These are phyloP conservation scores for Blastobotrys terrestris DNA, from an alignment of 805 yeast species.

Conservation along the genomic window DNA sequence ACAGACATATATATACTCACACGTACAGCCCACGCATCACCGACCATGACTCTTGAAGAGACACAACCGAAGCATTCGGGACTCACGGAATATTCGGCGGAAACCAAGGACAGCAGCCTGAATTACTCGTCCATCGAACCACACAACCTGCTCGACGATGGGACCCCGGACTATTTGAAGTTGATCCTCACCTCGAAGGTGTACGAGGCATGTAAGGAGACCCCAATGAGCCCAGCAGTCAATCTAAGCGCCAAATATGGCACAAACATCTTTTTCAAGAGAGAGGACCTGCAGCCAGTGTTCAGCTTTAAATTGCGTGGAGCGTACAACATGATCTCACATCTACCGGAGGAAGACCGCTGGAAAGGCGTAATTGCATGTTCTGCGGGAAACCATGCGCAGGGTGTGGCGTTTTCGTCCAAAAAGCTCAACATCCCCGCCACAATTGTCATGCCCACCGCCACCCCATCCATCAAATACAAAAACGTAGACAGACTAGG, in stretches of 20 bases:
- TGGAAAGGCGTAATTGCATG: slow-evolving; percentile 92
- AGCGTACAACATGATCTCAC: slow-evolving; percentile 95
- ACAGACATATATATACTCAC: not conserved
- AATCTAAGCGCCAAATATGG: slow-evolving; percentile 70
- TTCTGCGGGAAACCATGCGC: slow-evolving; percentile 99
- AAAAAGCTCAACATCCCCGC: slow-evolving; percentile 81
- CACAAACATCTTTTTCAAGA: slow-evolving; percentile 68
- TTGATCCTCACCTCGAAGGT: slow-evolving; percentile 87
- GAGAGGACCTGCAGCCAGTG: slow-evolving; percentile 93
- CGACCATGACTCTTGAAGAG: not conserved
- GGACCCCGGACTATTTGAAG: slow-evolving; percentile 85
- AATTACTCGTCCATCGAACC: slow-evolving; percentile 9
- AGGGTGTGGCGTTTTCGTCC: slow-evolving; percentile 95
- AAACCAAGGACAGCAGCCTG: slow-evolving; percentile 1
- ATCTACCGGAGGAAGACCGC: slow-evolving; percentile 52
- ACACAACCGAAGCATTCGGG: slow-evolving; percentile 6
- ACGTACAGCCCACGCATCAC: not conserved
- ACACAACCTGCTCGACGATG: slow-evolving; percentile 12
- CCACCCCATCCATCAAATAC: slow-evolving; percentile 92
- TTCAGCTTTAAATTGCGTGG: slow-evolving; percentile 96
- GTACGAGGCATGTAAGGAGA: slow-evolving; percentile 88
- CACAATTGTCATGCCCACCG: slow-evolving; percentile 96
- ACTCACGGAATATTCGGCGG: slow-evolving; percentile 8
- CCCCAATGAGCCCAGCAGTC: slow-evolving; percentile 74
- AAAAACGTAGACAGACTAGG: slow-evolving; percentile 90